Base-by-base conservation (phyloP, 768 basidiomycete species). In the Agrocybe chaxingu region DNA sequence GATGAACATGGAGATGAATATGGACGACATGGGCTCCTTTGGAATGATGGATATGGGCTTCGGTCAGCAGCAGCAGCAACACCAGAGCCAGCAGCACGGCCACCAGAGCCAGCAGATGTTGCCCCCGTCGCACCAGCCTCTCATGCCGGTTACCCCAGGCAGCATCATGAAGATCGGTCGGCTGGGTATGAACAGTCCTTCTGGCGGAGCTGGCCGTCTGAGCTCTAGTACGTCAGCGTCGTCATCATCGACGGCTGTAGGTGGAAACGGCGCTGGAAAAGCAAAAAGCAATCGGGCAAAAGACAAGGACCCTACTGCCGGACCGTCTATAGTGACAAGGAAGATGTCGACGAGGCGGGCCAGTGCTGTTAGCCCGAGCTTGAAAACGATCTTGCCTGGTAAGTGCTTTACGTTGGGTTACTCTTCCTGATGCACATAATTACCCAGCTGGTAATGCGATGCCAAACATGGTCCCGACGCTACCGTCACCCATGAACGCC, bases 101-200 rank as follows among this genome's bases (percentile, higher is more conserved):
- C 44, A 36, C 10, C 50, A 50, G 13, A 10, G 48, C 24, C 42
- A 42, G 9, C 39, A 48, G 10, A 35, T 29, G 32, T 32, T 39
- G 32, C 13, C 43, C 7, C 41, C 51, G 18, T 39, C 51, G 31
- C 58, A 54, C 34, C 64, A 63, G 37, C 75, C 72, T 53, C 64
- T 84, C 53, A 81, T 74, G 4, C 95, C 95, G 5, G 91, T 92
- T 39, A 97, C 95, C 0, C 95, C 95, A 0, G 88, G 92, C 0
- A 89, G 84, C 51, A 87, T 98, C 62, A 92, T 98, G 90, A 95
- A 95, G 56, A 75, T 98, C 6, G 84, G 85, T 3, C 70, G 79
- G 34, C 65, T 87, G 2, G 81, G 84, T 4, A 70, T 79, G 45
- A 73, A 77, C 42, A 47, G 10, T 18, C 12, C 50, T 0, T 16